Evolutionary conservation across 2,329 filamentous ascomycete genomes (phyloP), one percentile per base, ranked within the genome.

Genomic region (Fusarium buxicola): DNA sequence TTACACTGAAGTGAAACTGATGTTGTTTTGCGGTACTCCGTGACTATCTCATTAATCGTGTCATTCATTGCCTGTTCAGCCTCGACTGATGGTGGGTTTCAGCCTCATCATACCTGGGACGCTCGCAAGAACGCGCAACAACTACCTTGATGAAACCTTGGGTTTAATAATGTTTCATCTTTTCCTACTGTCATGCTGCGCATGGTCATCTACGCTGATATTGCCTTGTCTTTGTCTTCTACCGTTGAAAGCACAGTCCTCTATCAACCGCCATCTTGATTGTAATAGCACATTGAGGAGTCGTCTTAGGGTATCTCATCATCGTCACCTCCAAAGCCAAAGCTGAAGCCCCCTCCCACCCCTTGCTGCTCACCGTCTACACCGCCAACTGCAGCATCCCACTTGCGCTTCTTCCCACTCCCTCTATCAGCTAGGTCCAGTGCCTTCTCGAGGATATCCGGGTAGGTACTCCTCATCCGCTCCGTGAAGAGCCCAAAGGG

Each of bases 401-500:
- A 98, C 70, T 90, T 96, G 46, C 92, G 86, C 78, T 94, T 95
- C 74, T 85, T 92, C 5, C 83, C 84, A 16, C 77, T 80, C 72
- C 83, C 89, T 67, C 81, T 86, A 56, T 90, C 87, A 50, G 93
- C 72, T 69, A 91, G 84, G 15, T 81, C 78, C 41, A 93, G 73
- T 1, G 88, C 90, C 60, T 86, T 82, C 38, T 87, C 81, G 21
- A 94, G 77, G n/a, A 93, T 73, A 0, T 88, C 85, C 0, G 92
- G 89, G 66, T 92, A 82, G 24, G 80, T 75, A 48, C 84, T 81
- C 48, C 77, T 76, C 73, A 98, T 83, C 31, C 89, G 84, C 51
- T 89, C 82, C 5, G 90, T 82, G 73, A 98, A 97, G 5, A 93
- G 80, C 7, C 83, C 82, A 75, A 90, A 96, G 0, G 92, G 89